Evolutionary conservation across 768 basidiomycete genomes (phyloP), one percentile per base, ranked within the genome.

Genomic region (Mycena amicta): DNA sequence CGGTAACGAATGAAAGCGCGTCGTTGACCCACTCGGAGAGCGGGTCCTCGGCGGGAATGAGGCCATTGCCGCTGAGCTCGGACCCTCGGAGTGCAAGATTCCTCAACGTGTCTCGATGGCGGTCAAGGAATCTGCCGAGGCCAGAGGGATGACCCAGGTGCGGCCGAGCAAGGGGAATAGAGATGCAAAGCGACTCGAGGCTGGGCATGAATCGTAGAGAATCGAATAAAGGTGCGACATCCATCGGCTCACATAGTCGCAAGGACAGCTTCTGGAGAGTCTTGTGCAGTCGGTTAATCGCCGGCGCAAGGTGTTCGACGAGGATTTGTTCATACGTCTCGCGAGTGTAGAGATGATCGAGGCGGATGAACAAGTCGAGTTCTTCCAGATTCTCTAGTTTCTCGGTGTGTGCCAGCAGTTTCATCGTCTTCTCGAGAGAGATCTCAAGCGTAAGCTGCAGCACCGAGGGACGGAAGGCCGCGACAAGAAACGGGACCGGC

Each of bases 161-260:
- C 0, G 72, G 73, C 15, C 66, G 52, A 27, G 76, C 72, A 50
- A 77, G 67, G 12, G 80, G 80, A 49, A 82, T 74, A 29, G 74
- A 70, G 39, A 82, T 62, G 40, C 69, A 69, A 30, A 79, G 71
- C 46, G 72, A 72, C 15, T 72, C 69, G 16, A 80, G 71, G 30
- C 46, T 63, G 16, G 75, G 70, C 6, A 80, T 61, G 52, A 60
- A 56, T 5, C 64, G 56, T 54, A 80, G 69, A 20, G 73, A 64
- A 41, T 59, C 63, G 60, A 82, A 77, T 51, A 81, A 67, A 2
- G 76, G 78, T 1, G 77, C 70, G 26, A 79, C 69, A 55, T 80
- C 75, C n/a, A 78, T 70, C 1, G 80, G 75, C 52, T 79, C 77
- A 73, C 78, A 79, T 3, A 77, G 67, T 53, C 76, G 74, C 43